These are phyloP conservation scores for Neofusicoccum kwambonambiense DNA, from an alignment of 2,329 filamentous ascomycete species.

Conservation along the genomic window DNA sequence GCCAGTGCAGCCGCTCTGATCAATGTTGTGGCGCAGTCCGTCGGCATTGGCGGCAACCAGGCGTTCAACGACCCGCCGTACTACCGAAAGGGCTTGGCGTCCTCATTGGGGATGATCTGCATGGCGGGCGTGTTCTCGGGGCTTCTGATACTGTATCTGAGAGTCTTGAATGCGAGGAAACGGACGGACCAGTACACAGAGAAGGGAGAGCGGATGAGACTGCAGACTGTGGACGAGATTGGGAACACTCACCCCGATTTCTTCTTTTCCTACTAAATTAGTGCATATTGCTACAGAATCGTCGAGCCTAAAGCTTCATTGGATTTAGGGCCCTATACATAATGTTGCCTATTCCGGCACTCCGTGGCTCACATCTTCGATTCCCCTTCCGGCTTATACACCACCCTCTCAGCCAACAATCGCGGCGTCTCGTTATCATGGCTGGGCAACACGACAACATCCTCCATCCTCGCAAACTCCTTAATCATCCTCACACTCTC, in stretches of 20 bases:
- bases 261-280: background rate
- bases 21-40: conserved; percentile 18
- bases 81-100: conserved; percentile 12
- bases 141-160: background rate
- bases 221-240: background rate
- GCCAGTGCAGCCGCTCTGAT: conserved; percentile 19
- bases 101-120: background rate
- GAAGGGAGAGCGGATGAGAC: background rate
- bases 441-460: no score
- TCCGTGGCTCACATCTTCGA: no score
- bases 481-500: no score
- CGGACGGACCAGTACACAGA: background rate
- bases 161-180: background rate
- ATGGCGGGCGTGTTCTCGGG: background rate
- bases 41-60: conserved; percentile 19
- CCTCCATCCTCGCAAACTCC: no score
- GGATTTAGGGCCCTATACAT: no score
- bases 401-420: no score
- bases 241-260: background rate
- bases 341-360: no score
- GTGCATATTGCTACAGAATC: background rate
- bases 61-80: conserved; percentile 20
- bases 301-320: no score
- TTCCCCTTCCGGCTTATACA: no score
- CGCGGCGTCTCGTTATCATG: no score